phyloP scores from a whole-genome alignment of 768 basidiomycete genomes.

The Tubosaeta sp. region DNA sequence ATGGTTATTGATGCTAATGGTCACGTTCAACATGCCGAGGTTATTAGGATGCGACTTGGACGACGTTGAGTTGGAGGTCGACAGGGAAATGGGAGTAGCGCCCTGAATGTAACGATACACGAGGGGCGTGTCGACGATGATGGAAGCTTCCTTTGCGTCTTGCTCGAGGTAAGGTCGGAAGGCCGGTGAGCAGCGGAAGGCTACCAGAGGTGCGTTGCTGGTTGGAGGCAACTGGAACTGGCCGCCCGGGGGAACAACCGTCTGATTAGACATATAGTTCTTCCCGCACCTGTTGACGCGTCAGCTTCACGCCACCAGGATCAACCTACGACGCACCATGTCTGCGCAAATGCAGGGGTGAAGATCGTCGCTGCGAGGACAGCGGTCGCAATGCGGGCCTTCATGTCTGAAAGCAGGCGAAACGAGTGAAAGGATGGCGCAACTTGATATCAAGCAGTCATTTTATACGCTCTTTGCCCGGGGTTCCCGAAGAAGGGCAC shows the following conservation, averaged over 20 bases:
- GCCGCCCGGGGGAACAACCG: conserved; percentile 43
- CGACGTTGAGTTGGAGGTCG: not conserved
- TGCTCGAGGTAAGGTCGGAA: conserved; percentile 46
- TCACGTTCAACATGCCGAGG: conserved; percentile 22
- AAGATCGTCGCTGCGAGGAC: conserved; percentile 11
- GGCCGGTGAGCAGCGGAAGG: conserved; percentile 44
- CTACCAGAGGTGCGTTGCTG: conserved; percentile 37
- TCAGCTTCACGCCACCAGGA: not conserved
- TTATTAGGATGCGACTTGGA: not conserved
- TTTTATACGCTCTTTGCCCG: conserved; percentile 9
- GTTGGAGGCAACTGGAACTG: conserved; percentile 36
- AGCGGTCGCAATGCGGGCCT: conserved; percentile 1
- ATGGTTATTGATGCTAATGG: conserved; percentile 28
- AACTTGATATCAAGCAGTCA: too few species aligned
- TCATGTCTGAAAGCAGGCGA: conserved; percentile 12
- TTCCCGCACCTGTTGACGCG: conserved; percentile 45
- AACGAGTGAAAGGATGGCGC: not conserved
- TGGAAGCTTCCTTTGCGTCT: conserved; percentile 24
- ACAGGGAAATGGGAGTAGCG: conserved; percentile 29
- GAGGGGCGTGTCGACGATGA: conserved; percentile 39
- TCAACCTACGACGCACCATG: conserved; percentile 17
- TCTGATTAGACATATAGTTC: conserved; percentile 40
- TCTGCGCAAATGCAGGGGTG: conserved; percentile 17
- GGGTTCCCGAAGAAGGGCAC: not conserved
- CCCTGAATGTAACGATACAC: conserved; percentile 34